These are phyloP conservation scores for Xylariaceae sp. DNA, from an alignment of 2,329 filamentous ascomycete species.

Conservation along the genomic window DNA sequence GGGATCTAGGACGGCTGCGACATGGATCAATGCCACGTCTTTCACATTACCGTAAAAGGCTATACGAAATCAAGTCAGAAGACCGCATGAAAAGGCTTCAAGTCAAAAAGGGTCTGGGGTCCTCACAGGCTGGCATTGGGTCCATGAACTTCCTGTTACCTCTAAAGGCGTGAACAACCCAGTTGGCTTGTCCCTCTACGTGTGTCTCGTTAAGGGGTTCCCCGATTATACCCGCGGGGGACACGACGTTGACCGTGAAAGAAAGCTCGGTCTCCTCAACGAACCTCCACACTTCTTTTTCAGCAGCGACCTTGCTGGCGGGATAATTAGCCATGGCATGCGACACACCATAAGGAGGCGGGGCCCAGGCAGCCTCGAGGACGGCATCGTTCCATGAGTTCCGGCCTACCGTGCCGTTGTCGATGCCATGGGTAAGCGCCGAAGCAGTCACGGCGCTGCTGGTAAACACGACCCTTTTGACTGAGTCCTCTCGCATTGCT, in stretches of 20 bases:
- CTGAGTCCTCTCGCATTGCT: constrained; percentile 4
- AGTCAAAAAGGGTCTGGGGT: too few species aligned
- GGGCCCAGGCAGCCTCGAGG: constrained; percentile 9
- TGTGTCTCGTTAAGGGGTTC: constrained; percentile 11
- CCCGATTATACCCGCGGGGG: constrained; percentile 8
- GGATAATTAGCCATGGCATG: constrained; percentile 14
- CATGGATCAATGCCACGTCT: constrained; percentile 17
- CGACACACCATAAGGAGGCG: constrained; percentile 12
- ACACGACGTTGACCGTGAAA: constrained; percentile 11
- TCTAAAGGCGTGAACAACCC: constrained; percentile 12
- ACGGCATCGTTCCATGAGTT: constrained; percentile 9
- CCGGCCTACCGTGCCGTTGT: constrained; percentile 9
- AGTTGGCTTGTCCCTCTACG: constrained; percentile 12
- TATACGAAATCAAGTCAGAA: background rate
- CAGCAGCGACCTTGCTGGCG: constrained; percentile 12
- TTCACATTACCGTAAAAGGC: constrained; percentile 13
- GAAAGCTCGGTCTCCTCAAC: background rate
- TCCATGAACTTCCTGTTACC: constrained; percentile 7
- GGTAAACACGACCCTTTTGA: constrained; percentile 10
- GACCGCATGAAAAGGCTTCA: too few species aligned
- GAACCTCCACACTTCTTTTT: constrained; percentile 14
- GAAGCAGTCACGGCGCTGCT: constrained; percentile 4
- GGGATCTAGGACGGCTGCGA: constrained; percentile 12
- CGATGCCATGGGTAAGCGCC: background rate
- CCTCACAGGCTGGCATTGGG: constrained; percentile 6